phyloP scores from a whole-genome alignment of 2,329 filamentous ascomycete species.

The Laburnicola sp. region DNA sequence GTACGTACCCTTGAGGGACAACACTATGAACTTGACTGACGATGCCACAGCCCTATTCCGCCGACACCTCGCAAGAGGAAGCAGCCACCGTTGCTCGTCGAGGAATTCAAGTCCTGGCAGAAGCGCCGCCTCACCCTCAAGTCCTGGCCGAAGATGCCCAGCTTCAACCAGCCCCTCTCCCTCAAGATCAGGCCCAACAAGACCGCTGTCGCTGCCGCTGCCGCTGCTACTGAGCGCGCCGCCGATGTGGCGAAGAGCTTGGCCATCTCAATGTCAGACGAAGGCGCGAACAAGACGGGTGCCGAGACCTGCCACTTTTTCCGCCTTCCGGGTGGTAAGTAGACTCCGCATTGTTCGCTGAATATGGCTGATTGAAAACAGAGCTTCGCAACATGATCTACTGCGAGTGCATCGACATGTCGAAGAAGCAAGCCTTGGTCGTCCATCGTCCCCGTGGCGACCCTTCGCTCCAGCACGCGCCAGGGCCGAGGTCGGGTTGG shows the following conservation, averaged over 20 bases:
- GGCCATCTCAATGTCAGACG: neutral
- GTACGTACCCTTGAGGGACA: neutral
- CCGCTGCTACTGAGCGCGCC: no score
- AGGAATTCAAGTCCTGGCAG: neutral
- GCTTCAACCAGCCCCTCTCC: no score
- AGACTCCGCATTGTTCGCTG: neutral
- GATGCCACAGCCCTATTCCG: neutral
- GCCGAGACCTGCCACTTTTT: slow-evolving; percentile 10
- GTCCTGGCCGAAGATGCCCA: no score
- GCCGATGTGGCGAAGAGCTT: no score
- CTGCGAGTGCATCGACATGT: slow-evolving; percentile 9
- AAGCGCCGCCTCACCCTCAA: neutral
- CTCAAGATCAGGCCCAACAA: no score
- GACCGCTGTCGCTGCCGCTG: no score
- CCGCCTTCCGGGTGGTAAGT: slow-evolving; percentile 13
- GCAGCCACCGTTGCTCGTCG: neutral
- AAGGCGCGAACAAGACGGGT: neutral
- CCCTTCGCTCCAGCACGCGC: slow-evolving; percentile 29
- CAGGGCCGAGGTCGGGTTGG: slow-evolving; percentile 21
- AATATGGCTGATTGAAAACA: slow-evolving; percentile 12
- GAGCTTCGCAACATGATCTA: slow-evolving; percentile 39
- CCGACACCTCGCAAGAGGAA: slow-evolving; percentile 6
- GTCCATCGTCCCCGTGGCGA: slow-evolving; percentile 31
- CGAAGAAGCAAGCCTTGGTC: slow-evolving; percentile 26
- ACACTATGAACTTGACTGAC: neutral